Conservation (phyloP, 768 basidiomycete species). For the Tricholoma saponaceum region DNA sequence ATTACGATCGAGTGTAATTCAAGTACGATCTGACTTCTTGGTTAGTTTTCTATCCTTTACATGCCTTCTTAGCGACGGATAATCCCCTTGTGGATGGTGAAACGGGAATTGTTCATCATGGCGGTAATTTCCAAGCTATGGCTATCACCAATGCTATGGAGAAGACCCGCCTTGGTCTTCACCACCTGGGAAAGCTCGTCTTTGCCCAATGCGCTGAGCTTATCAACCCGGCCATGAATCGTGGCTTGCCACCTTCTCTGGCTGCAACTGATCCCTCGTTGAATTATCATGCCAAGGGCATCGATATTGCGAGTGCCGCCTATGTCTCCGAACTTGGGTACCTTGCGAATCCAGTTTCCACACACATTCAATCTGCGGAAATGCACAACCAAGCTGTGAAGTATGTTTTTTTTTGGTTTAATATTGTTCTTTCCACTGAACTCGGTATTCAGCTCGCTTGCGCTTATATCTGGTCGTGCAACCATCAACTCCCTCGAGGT, state of each 20-base stretch:
- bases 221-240: constrained; percentile 73
- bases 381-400: constrained; percentile 94
- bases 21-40: constrained; percentile 40
- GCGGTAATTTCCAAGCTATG: constrained; percentile 90
- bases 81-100: constrained; percentile 78
- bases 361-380: constrained; percentile 82
- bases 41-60: not conserved
- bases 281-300: constrained; percentile 80
- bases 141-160: constrained; percentile 86
- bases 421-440: constrained; percentile 4
- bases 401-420: constrained; percentile 35
- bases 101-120: constrained; percentile 66
- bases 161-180: constrained; percentile 71
- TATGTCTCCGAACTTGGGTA: constrained; percentile 81
- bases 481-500: constrained; percentile 78
- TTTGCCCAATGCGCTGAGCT: constrained; percentile 70
- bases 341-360: constrained; percentile 80
- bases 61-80: constrained; percentile 61
- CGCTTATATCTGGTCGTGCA: constrained; percentile 77
- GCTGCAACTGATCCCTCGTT: constrained; percentile 78
- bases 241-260: constrained; percentile 76
- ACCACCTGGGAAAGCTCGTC: constrained; percentile 66
- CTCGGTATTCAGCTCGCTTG: constrained; percentile 57
- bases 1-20: constrained; percentile 79
- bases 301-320: constrained; percentile 81